Evolutionary conservation across 768 basidiomycete genomes (phyloP).

Genomic region (Xerocomus brunneocitrinus): DNA sequence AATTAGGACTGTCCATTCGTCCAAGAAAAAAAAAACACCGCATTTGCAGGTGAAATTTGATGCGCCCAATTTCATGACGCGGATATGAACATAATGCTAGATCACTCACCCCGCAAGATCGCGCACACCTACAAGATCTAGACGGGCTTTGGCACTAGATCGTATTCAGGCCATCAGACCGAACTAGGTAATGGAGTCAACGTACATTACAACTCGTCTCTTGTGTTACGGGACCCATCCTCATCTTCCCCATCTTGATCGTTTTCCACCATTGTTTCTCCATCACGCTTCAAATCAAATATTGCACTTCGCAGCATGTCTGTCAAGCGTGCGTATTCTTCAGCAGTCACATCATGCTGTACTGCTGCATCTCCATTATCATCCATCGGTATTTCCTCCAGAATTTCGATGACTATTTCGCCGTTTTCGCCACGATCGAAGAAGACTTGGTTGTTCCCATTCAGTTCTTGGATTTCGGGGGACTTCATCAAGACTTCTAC

Average conservation of each 20-base stretch:
- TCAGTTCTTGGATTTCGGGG: constrained; percentile 27
- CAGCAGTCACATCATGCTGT: constrained; percentile 31
- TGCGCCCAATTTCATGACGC: constrained; percentile 20
- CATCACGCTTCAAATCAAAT: constrained; percentile 42
- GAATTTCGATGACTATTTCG: constrained; percentile 40
- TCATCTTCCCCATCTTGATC: constrained; percentile 26
- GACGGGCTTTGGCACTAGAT: constrained; percentile 7
- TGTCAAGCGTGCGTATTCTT: constrained; percentile 41
- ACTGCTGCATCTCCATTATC: constrained; percentile 18
- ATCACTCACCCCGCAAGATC: constrained; percentile 4
- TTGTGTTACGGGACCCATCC: constrained; percentile 28
- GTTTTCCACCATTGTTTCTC: constrained; percentile 17
- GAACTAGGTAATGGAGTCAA: constrained; percentile 13
- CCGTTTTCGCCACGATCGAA: constrained; percentile 41
- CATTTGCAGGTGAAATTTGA: constrained; percentile 11
- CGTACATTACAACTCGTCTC: constrained; percentile 32
- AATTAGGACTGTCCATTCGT: constrained; percentile 14
- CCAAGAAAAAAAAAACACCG: constrained; percentile 10
- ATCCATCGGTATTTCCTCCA: constrained; percentile 42
- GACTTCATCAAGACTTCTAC: constrained; percentile 28
- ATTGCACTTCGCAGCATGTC: constrained; percentile 53
- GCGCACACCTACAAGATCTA: constrained; percentile 3
- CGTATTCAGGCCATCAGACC: constrained; percentile 15
- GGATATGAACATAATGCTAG: constrained; percentile 20
- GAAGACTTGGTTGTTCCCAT: constrained; percentile 34